A percentile compares a stretch with the other conserved stretches of the same genome.
phyloP scores from a whole-genome alignment of 768 basidiomycete genomes.

The Guyanaporus albipodus region DNA sequence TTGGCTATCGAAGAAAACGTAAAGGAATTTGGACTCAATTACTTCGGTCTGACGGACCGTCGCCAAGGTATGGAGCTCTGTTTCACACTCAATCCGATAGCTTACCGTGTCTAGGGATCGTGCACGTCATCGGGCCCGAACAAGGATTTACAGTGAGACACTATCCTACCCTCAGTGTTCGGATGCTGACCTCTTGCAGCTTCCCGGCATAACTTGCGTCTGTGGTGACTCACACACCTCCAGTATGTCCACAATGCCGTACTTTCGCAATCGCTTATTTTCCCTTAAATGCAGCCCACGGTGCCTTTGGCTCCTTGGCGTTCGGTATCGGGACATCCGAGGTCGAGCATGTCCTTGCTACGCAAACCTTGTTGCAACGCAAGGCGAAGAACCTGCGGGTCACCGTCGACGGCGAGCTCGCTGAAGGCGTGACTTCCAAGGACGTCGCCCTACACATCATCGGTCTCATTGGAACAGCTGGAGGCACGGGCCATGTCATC shows the following conservation, averaged over 20 bases:
- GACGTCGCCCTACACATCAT: conserved; percentile 91
- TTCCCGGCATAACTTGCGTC: conserved; percentile 77
- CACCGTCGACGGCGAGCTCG: conserved; percentile 76
- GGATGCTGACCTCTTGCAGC: conserved; percentile 33
- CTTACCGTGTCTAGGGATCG: conserved; percentile 54
- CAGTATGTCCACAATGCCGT: conserved; percentile 45
- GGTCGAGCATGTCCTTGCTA: conserved; percentile 91
- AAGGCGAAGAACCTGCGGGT: conserved; percentile 94
- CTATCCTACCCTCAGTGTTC: background rate
- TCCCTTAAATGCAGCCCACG: conserved; percentile 59
- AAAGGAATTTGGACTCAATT: conserved; percentile 87
- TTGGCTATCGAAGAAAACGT: conserved; percentile 84
- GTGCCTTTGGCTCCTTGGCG: conserved; percentile 88
- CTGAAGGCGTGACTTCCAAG: conserved; percentile 82
- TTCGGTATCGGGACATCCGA: conserved; percentile 94
- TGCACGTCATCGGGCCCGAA: conserved; percentile 89
- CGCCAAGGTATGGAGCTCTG: conserved; percentile 61
- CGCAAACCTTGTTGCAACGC: conserved; percentile 82
- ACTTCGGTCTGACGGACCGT: conserved; percentile 87
- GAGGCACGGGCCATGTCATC: conserved; percentile 87
- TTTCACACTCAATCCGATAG: background rate
- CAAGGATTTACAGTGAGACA: conserved; percentile 79
- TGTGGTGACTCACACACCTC: conserved; percentile 95
- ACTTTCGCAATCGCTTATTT: background rate
- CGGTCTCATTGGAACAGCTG: conserved; percentile 88